Evolutionary conservation across 169 alveolate species (phyloP).

Genomic region (Plasmodium chabaudi): DNA sequence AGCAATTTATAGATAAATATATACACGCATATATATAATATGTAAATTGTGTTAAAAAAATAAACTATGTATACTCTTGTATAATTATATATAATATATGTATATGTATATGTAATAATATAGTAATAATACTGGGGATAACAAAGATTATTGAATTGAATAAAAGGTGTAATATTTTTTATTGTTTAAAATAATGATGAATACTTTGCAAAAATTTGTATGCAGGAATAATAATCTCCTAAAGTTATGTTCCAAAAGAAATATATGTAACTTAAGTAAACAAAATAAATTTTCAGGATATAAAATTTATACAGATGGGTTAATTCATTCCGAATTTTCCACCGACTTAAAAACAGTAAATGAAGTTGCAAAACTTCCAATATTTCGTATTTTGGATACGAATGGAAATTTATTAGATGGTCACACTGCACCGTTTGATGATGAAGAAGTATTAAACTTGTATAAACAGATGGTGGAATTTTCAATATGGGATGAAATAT

Average conservation of each 20-base stretch:
- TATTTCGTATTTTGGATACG: conserved; percentile 83
- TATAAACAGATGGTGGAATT: conserved; percentile 83
- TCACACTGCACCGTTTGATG: conserved; percentile 79
- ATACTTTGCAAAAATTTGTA: conserved; percentile 22
- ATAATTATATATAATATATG: background rate
- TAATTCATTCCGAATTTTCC: conserved; percentile 85
- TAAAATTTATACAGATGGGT: conserved; percentile 76
- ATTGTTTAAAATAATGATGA: conserved; percentile 23
- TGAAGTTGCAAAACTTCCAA: conserved; percentile 83
- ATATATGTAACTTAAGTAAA: conserved; percentile 8
- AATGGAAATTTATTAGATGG: conserved; percentile 84
- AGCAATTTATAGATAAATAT: no score
- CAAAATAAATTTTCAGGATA: conserved; percentile 40
- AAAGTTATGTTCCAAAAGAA: conserved; percentile 15
- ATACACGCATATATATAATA: no score
- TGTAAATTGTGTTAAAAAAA: no score
- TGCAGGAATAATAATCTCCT: background rate
- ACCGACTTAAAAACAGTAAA: conserved; percentile 79
- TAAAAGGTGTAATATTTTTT: background rate
- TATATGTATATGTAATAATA: background rate
- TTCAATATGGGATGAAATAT: conserved; percentile 87
- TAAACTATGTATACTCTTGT: background rate
- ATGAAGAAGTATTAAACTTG: conserved; percentile 79
- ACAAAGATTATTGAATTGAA: background rate
- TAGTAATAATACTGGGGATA: background rate